Evolutionary conservation across 768 basidiomycete genomes (phyloP), one percentile per base, ranked within the genome.

Genomic region (Porphyrellus cyaneotinctus): DNA sequence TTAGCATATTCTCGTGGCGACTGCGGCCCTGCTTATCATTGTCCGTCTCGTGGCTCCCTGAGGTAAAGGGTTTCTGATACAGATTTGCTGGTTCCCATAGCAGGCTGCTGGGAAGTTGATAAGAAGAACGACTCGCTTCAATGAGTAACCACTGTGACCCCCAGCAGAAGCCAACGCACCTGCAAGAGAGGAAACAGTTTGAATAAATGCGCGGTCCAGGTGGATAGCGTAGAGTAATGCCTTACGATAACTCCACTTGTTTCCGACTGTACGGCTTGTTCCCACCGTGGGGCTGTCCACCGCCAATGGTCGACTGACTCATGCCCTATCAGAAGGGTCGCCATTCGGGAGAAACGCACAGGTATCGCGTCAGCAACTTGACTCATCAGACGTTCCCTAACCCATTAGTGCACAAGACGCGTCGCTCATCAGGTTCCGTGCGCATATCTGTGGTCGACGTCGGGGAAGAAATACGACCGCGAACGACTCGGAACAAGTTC

Each of bases 291-390:
- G 43, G 49, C 30, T 26, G 8, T 26, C 31, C 45, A 51, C 42
- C 20, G 20, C 20, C 43, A 18, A 3, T 26, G 33, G 20, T 33
- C n/a, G 18, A 17, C 28, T 35, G 45, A 45, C 38, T 48, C 43
- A 22, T 31, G 42, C 38, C 43, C 46, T 41, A 55, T 61, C 60
- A 62, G 37, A 38, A 48, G 59, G 61, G 58, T 46, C 52, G 39
- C 42, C 22, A 46, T 26, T 36, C 18, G 44, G 26, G 39, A 23
- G 18, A 30, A 47, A 43, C n/a, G 43, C 43, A 53, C 63, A 50
- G 52, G 46, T 39, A 51, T 30, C 24, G 49, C 38, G 64, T 64
- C 64, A 64, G 61, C 63, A 60, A 33, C 22, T 46, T 64, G 58
- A 64, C 64, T 51, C 63, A 64, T 57, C 61, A 50, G 46, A 41